Evolutionary conservation across 1,139 yeast species (phyloP).

Genomic region (Debaryomyces subglobosus): DNA sequence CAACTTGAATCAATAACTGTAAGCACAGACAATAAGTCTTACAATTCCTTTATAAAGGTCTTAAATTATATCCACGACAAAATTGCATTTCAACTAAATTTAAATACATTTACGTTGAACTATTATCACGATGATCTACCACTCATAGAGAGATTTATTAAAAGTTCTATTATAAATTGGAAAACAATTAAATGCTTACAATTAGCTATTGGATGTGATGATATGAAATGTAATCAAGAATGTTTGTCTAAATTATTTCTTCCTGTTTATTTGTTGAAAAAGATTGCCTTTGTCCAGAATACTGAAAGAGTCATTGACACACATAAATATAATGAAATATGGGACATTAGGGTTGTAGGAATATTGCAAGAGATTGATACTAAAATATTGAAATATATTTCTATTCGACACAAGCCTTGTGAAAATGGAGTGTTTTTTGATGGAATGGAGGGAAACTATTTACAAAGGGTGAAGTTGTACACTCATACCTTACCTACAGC

Average conservation of each 20-base stretch:
- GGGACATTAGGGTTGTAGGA: slow-evolving; percentile 54
- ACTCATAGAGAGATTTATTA: slow-evolving; percentile 2
- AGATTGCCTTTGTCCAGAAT: slow-evolving; percentile 46
- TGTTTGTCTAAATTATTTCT: slow-evolving; percentile 45
- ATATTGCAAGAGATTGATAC: slow-evolving; percentile 38
- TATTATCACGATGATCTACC: slow-evolving; percentile 8
- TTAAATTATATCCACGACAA: slow-evolving; percentile 8
- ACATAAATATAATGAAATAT: slow-evolving; percentile 57
- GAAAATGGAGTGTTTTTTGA: slow-evolving; percentile 38
- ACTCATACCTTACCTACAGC: slow-evolving; percentile 51
- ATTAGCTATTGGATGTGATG: slow-evolving; percentile 35
- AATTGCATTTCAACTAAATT: slow-evolving; percentile 4
- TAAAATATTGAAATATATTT: slow-evolving; percentile 34
- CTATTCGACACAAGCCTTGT: slow-evolving; percentile 57
- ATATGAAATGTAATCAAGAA: slow-evolving; percentile 40
- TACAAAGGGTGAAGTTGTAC: slow-evolving; percentile 57
- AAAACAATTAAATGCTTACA: slow-evolving; percentile 24
- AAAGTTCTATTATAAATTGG: slow-evolving; percentile 20
- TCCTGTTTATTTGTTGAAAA: slow-evolving; percentile 23
- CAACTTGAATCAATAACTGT: background rate
- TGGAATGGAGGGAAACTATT: slow-evolving; percentile 73
- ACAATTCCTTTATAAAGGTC: slow-evolving; percentile 5
- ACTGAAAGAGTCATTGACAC: slow-evolving; percentile 20
- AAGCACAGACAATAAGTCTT: background rate
- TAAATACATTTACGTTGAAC: slow-evolving; percentile 4